These are phyloP conservation scores for Fagopyrum homotropicum DNA, from an alignment of 148 eudicot genomes.

Conservation along the genomic window DNA sequence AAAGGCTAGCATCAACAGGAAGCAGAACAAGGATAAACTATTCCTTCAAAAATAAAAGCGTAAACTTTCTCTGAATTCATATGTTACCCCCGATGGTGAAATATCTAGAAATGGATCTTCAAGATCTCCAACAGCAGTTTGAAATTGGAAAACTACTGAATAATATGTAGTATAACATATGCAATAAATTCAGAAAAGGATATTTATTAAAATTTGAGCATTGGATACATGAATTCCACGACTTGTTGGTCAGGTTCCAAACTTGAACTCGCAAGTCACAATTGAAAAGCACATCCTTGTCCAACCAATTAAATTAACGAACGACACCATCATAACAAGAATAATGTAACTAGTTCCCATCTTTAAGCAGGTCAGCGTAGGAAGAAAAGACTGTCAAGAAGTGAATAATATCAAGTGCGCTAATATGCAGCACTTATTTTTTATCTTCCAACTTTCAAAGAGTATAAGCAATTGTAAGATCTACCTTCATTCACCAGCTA, in stretches of 20 bases:
- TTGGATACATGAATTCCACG: not conserved
- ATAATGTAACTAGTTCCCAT: not conserved
- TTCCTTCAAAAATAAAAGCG: not conserved
- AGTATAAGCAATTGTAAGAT: conserved; percentile 1
- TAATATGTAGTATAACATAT: too few relatives aligned
- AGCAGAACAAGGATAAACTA: not conserved
- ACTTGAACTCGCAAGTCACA: not conserved
- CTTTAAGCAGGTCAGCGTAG: not conserved
- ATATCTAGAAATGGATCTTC: not conserved
- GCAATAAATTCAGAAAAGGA: too few relatives aligned
- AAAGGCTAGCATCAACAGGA: not conserved
- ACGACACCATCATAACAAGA: not conserved
- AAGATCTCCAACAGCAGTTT: too few relatives aligned
- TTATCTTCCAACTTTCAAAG: conserved; percentile 4
- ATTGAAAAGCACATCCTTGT: conserved; percentile 4
- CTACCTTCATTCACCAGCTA: not conserved
- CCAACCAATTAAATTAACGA: not conserved
- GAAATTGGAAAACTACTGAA: too few relatives aligned
- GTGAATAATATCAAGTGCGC: not conserved
- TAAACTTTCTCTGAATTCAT: not conserved
- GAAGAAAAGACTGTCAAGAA: not conserved
- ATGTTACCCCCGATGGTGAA: not conserved
- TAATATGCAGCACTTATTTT: not conserved
- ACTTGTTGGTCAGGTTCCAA: not conserved
- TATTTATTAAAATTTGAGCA: not conserved